These are phyloP conservation scores for Blastomyces percursus DNA, from an alignment of 2,329 filamentous ascomycete species.

Conservation along the genomic window DNA sequence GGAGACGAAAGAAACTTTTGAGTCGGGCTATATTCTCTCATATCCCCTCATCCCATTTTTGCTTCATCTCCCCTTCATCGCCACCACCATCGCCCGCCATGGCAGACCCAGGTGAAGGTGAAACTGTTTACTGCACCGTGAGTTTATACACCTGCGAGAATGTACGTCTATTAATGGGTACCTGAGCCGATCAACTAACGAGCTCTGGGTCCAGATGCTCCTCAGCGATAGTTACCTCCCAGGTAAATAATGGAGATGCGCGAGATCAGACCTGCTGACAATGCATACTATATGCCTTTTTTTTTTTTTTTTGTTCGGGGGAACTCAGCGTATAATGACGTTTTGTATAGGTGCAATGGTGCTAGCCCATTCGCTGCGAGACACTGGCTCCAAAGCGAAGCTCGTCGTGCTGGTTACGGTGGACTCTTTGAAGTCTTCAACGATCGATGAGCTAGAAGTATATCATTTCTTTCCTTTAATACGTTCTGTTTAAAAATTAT, in stretches of 20 bases:
- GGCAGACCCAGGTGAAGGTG: constrained; percentile 37
- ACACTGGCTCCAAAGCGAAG: constrained; percentile 77
- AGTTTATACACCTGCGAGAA: constrained; percentile 16
- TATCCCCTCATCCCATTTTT: background rate
- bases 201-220: constrained; percentile 54
- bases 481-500: background rate
- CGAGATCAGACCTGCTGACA: constrained; percentile 6
- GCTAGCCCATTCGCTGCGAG: constrained; percentile 84
- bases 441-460: constrained; percentile 69
- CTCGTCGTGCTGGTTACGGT: constrained; percentile 73
- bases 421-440: constrained; percentile 64
- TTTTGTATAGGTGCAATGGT: constrained; percentile 67
- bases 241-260: constrained; percentile 45
- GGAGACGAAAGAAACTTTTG: background rate
- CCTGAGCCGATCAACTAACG: constrained; percentile 3
- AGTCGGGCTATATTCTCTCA: background rate
- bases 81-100: constrained; percentile 19
- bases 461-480: constrained; percentile 17
- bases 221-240: constrained; percentile 88
- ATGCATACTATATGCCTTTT: constrained; percentile 10
- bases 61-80: background rate
- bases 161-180: background rate
- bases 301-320: too few relatives aligned
- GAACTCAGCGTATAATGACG: constrained; percentile 7
- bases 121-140: constrained; percentile 58